These are phyloP conservation scores for Candida ulmi DNA, from an alignment of 805 yeast species.

Conservation along the genomic window DNA sequence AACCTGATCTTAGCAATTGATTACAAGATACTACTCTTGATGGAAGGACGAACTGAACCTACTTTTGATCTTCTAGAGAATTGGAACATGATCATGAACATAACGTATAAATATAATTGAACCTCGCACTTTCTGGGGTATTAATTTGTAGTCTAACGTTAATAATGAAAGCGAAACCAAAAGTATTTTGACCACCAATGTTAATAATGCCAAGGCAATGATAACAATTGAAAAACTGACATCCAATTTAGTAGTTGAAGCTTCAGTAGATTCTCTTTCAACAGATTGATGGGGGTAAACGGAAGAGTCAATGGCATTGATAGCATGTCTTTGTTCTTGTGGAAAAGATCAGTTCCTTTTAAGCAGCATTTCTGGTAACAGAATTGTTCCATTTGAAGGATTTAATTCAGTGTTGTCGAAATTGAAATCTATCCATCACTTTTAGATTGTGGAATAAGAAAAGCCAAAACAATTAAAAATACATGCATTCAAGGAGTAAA, in stretches of 20 bases:
- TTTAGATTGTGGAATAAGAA: slow-evolving; percentile 47
- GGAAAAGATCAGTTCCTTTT: slow-evolving; percentile 34
- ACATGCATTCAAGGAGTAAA: slow-evolving; percentile 53
- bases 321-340: slow-evolving; percentile 33
- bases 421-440: slow-evolving; percentile 46
- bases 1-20: too few species aligned
- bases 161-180: too few species aligned
- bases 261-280: slow-evolving; percentile 11
- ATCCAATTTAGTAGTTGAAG: slow-evolving; percentile 25
- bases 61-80: too few species aligned
- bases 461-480: slow-evolving; percentile 47
- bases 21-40: too few species aligned
- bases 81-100: too few species aligned
- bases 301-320: slow-evolving; percentile 58
- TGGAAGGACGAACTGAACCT: too few species aligned
- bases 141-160: too few species aligned
- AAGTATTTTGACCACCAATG: too few species aligned
- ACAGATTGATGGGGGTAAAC: slow-evolving; percentile 31
- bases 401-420: slow-evolving; percentile 73
- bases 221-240: slow-evolving; percentile 46
- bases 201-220: slow-evolving; percentile 40
- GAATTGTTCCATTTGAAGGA: slow-evolving; percentile 57
- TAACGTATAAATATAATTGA: too few species aligned
- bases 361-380: slow-evolving; percentile 47
- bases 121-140: too few species aligned